Evolutionary conservation across 352 stramenopile genomes (phyloP).

Genomic region (Phytopythium cucurbitacearum): DNA sequence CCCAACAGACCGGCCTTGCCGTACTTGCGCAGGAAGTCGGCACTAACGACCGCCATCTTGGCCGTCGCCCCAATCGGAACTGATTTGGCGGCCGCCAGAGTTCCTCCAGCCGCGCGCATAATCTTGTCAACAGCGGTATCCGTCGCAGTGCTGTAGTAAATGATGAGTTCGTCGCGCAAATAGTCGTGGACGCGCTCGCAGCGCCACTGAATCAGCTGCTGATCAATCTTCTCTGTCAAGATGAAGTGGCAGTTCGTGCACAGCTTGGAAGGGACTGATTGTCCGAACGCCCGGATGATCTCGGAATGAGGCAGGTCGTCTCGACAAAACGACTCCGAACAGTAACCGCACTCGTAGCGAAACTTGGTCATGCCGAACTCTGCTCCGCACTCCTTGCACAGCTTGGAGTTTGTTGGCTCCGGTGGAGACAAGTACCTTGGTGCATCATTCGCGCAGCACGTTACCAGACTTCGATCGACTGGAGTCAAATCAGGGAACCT

Average conservation of each 20-base stretch:
- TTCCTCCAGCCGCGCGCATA: conserved; percentile 73
- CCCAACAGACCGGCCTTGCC: conserved; percentile 69
- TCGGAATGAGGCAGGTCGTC: conserved; percentile 59
- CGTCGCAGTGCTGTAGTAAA: conserved; percentile 75
- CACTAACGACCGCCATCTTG: conserved; percentile 83
- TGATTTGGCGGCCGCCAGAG: conserved; percentile 69
- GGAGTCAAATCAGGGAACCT: conserved; percentile 71
- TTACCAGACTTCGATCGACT: conserved; percentile 67
- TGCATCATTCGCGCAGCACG: conserved; percentile 52
- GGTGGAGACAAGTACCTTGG: conserved; percentile 47
- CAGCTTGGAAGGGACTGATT: conserved; percentile 51
- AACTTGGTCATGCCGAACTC: conserved; percentile 85
- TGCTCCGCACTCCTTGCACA: conserved; percentile 62
- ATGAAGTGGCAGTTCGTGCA: conserved; percentile 72
- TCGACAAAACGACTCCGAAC: conserved; percentile 71
- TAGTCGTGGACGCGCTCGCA: conserved; percentile 79
- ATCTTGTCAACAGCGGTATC: conserved; percentile 86
- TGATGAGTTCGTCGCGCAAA: conserved; percentile 49
- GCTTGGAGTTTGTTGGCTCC: conserved; percentile 53
- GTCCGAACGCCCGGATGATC: conserved; percentile 63
- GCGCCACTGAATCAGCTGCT: conserved; percentile 76
- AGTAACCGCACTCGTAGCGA: conserved; percentile 81
- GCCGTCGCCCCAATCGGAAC: conserved; percentile 75
- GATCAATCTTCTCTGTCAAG: conserved; percentile 69
- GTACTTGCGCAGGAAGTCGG: conserved; percentile 84